phyloP scores from a whole-genome alignment of 208 protist genomes.

The Leishmania major region DNA sequence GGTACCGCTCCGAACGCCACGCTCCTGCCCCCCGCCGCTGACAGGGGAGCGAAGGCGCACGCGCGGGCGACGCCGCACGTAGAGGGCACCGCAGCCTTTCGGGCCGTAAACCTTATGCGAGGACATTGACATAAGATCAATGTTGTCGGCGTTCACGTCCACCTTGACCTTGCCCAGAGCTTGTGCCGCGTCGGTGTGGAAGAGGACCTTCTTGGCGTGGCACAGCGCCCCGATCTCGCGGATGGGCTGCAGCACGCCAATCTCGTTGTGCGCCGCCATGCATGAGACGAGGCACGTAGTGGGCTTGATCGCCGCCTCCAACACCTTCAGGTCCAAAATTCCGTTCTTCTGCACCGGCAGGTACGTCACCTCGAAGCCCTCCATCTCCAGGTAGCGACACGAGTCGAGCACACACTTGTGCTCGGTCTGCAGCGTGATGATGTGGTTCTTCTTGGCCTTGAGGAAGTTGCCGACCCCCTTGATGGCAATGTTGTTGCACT shows the following conservation, averaged over 20 bases:
- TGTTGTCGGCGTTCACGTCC: constrained; percentile 97
- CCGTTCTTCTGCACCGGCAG: constrained; percentile 97
- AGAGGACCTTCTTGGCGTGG: constrained; percentile 94
- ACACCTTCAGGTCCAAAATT: constrained; percentile 93
- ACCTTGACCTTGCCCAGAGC: constrained; percentile 98
- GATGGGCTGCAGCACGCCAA: constrained; percentile 98
- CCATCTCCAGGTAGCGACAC: constrained; percentile 96
- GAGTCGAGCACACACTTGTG: constrained; percentile 99
- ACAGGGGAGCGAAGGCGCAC: constrained; percentile 97
- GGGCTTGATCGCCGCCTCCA: constrained; percentile 93
- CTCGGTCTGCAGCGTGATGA: constrained; percentile 98
- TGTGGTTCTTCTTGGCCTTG: constrained; percentile 97
- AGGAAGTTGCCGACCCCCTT: constrained; percentile 99
- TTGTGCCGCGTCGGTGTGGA: constrained; percentile 98
- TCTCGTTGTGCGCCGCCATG: constrained; percentile 99
- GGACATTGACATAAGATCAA: constrained; percentile 98
- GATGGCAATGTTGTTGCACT: constrained; percentile 99
- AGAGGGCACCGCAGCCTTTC: constrained; percentile 94
- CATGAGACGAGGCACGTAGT: constrained; percentile 97
- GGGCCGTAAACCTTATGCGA: constrained; percentile 99
- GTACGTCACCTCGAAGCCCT: constrained; percentile 97
- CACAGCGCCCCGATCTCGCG: constrained; percentile 97
- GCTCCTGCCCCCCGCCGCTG: constrained; percentile 99
- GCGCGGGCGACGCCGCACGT: constrained; percentile 93
- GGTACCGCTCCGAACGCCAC: constrained; percentile 95